Evolutionary conservation across 495 filamentous ascomycete genomes (phyloP).

Genomic region (Xylaria grammica): DNA sequence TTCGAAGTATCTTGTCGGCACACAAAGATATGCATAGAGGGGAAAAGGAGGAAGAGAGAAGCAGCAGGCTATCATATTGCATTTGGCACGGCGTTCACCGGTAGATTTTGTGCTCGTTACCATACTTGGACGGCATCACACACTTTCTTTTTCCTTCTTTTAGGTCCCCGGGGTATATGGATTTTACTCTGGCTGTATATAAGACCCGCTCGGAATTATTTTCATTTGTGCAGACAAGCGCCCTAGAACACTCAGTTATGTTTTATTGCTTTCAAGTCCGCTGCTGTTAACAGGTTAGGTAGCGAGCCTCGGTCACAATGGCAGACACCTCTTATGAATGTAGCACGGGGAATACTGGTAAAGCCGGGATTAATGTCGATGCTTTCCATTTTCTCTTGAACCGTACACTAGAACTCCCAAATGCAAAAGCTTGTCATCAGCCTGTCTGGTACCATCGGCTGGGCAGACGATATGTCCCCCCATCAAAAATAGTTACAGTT

Average conservation of each 20-base stretch:
- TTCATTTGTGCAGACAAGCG: constrained; percentile 10
- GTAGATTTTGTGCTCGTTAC: constrained; percentile 31
- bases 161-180: constrained; percentile 2
- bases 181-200: constrained; percentile 11
- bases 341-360: background rate
- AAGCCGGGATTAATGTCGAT: background rate
- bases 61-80: constrained; percentile 29
- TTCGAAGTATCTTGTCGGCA: background rate
- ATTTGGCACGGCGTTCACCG: constrained; percentile 37
- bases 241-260: background rate
- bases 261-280: background rate
- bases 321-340: background rate
- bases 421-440: background rate
- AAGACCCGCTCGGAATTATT: background rate
- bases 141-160: background rate
- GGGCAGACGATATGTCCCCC: background rate
- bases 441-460: background rate
- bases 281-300: background rate
- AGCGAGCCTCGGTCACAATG: constrained; percentile 10
- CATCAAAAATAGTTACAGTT: background rate
- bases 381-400: constrained; percentile 2
- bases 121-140: constrained; percentile 25
- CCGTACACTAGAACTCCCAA: constrained; percentile 3
- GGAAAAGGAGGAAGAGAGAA: background rate
- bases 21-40: constrained; percentile 5